Conservation (phyloP, 108 stramenopile genomes). For the Cyclotella distinguenda region DNA sequence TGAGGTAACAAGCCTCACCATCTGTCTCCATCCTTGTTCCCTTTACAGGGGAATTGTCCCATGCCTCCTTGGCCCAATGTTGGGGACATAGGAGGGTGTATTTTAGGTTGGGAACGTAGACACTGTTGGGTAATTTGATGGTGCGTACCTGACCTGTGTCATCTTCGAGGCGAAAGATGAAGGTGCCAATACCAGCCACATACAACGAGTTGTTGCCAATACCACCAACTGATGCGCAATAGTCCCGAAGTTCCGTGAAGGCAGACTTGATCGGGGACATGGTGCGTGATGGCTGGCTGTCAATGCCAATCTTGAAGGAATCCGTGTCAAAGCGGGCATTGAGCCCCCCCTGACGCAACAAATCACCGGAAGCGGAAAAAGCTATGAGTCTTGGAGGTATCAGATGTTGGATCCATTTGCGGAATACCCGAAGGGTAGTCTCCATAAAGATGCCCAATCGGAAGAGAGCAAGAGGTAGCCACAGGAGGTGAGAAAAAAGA, state of each 20-base stretch:
- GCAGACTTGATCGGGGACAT: conserved; percentile 1
- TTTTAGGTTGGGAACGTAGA: neutral
- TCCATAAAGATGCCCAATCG: no score
- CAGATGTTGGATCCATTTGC: no score
- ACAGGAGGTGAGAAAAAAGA: no score
- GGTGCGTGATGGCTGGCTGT: conserved; percentile 14
- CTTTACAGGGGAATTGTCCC: no score
- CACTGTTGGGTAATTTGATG: conserved; percentile 3
- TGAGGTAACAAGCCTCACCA: neutral
- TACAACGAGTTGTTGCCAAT: neutral
- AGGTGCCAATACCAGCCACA: neutral
- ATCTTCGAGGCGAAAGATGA: conserved; percentile 14
- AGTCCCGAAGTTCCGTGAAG: conserved; percentile 2
- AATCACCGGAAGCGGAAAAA: no score
- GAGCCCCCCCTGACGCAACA: no score
- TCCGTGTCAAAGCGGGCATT: conserved; percentile 13
- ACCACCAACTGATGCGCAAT: neutral
- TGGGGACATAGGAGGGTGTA: neutral
- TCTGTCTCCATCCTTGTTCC: neutral
- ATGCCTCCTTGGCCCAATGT: neutral
- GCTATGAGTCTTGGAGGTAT: no score
- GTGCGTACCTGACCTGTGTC: neutral
- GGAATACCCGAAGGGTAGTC: no score
- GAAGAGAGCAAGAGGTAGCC: no score
- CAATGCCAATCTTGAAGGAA: conserved; percentile 32